Evolutionary conservation across 495 filamentous ascomycete genomes (phyloP), one percentile per base, ranked within the genome.

Genomic region (Xylaria castorea): DNA sequence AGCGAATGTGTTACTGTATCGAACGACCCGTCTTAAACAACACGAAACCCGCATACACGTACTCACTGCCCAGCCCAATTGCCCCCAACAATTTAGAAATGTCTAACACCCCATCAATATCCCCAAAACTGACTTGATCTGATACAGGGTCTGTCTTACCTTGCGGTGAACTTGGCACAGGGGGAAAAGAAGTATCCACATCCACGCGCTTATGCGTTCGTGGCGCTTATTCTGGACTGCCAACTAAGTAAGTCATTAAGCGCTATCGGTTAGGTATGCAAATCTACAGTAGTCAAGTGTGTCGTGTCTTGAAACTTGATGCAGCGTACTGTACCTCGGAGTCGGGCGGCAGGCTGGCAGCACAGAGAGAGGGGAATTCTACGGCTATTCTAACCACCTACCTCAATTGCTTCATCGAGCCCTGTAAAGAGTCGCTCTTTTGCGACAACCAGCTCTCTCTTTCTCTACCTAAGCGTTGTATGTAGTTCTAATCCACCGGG

Each of bases 191-290:
- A 51, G 46, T 5, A 34, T 22, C 64, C 64, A 64, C 61, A 66
- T 27, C 66, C 18, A 55, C 66, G 66, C 66, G 66, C 66, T 68
- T 68, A 57, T 27, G 66, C 36, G 36, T 50, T 44, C 66, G 9
- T 57, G 50, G 66, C 66, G 66, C 50, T 68, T 68, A 55, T 57
- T 55, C 11, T 48, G n/a, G 42, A 16, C 63, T 66, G 61, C 38
- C 22, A 63, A 46, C 64, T 30, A n/a, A 51, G n/a, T 30, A n/a
- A 51, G n/a, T 38, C 11, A 38, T 42, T 57, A 68, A 57, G 66
- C 66, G 66, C 66, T n/a, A 51, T 55, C 50, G 30, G n/a, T n/a
- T n/a, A n/a, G 38, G 46, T 12, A 51, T 68, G 44, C 46, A 66
- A 53, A 11, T 22, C 32, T 34, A 34, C 48, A 27, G 6, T 18